Evolutionary conservation across 2,329 filamentous ascomycete genomes (phyloP).

Genomic region (Ophiocordyceps unilateralis): DNA sequence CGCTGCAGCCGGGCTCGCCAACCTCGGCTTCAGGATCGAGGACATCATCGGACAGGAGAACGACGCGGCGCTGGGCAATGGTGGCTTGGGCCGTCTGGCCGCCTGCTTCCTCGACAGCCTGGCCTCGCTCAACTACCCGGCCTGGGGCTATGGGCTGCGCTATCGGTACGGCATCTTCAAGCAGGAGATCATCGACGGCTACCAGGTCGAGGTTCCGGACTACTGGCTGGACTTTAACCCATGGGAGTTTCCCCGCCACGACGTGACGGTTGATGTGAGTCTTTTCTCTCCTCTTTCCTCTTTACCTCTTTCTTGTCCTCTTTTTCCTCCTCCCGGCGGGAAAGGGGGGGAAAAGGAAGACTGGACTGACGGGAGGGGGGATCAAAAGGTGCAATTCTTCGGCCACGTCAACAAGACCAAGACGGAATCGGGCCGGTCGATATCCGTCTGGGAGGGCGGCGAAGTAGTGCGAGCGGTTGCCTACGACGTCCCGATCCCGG

Average conservation of each 20-base stretch:
- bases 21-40: slow-evolving; percentile 93
- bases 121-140: slow-evolving; percentile 84
- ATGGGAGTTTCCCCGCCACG: slow-evolving; percentile 94
- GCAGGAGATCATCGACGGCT: slow-evolving; percentile 95
- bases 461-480: slow-evolving; percentile 85
- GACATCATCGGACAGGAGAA: slow-evolving; percentile 91
- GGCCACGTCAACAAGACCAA: slow-evolving; percentile 62
- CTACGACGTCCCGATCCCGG: slow-evolving; percentile 84
- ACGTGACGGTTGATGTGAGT: slow-evolving; percentile 73
- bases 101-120: slow-evolving; percentile 96
- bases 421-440: slow-evolving; percentile 59
- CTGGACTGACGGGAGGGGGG: neutral
- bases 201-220: slow-evolving; percentile 94
- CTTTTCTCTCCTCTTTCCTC: no score
- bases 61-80: slow-evolving; percentile 90
- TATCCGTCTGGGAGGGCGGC: slow-evolving; percentile 74
- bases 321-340: no score
- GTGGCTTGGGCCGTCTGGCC: slow-evolving; percentile 82
- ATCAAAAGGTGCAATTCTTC: slow-evolving; percentile 94
- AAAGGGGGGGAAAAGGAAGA: no score
- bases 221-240: slow-evolving; percentile 99
- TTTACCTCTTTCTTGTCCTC: no score
- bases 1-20: slow-evolving; percentile 54
- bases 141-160: slow-evolving; percentile 91
- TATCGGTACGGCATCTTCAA: slow-evolving; percentile 99